phyloP scores from a whole-genome alignment of 768 basidiomycete genomes.

The Lactarius trivialis region DNA sequence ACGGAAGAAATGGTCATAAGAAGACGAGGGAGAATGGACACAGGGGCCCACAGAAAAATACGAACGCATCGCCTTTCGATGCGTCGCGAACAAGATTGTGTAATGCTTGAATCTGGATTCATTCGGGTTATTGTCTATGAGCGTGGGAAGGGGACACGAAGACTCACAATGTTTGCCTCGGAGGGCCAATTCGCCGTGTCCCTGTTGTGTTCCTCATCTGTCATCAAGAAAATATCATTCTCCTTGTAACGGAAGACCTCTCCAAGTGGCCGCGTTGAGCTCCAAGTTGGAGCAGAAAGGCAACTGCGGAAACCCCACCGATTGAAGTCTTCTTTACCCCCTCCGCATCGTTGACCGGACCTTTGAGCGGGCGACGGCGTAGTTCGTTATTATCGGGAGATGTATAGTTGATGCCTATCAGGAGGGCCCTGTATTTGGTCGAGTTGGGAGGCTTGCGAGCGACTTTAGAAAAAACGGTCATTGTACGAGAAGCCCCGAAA shows the following conservation, averaged over 20 bases:
- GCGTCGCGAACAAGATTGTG: constrained; percentile 15
- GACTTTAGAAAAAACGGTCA: not conserved
- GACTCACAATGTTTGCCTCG: constrained; percentile 17
- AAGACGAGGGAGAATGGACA: not conserved
- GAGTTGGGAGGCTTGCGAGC: no score
- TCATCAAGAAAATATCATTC: constrained; percentile 17
- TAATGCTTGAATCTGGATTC: constrained; percentile 17
- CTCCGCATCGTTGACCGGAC: constrained; percentile 11
- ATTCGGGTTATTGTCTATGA: not conserved
- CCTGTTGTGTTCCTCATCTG: constrained; percentile 8
- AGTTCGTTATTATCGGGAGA: not conserved
- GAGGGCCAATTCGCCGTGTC: constrained; percentile 10
- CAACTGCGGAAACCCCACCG: not conserved
- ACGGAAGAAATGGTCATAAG: not conserved
- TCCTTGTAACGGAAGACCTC: constrained; percentile 6
- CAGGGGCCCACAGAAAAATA: constrained; percentile 22
- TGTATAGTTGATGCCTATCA: constrained; percentile 8
- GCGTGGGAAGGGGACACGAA: not conserved
- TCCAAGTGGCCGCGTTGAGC: not conserved
- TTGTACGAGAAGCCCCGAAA: not conserved
- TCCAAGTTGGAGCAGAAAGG: not conserved
- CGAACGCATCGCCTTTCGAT: constrained; percentile 15
- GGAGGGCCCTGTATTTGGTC: not conserved
- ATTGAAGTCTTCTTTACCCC: constrained; percentile 2
- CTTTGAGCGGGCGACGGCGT: not conserved